phyloP scores from a whole-genome alignment of 495 filamentous ascomycete genomes.

The Talaromyces stipitatus region DNA sequence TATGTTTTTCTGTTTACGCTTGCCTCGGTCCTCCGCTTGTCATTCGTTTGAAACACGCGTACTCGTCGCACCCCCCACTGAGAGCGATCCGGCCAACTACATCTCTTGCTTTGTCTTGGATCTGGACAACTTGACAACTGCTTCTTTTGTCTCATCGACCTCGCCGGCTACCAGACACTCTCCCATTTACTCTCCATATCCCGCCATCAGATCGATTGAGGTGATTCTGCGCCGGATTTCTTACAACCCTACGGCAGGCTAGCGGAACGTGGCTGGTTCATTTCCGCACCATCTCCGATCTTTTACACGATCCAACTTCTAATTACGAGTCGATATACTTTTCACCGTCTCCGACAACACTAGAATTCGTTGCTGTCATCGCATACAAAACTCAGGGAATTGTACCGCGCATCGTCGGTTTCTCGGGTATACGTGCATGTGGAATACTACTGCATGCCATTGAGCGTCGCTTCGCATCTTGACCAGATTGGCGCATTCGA shows the following conservation, averaged over 20 bases:
- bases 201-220: neutral
- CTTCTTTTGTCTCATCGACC: neutral
- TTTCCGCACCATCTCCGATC: conserved; percentile 2
- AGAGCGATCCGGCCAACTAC: neutral
- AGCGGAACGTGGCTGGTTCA: conserved; percentile 7
- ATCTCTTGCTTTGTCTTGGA: neutral
- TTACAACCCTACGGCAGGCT: neutral
- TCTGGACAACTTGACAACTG: neutral
- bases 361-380: neutral
- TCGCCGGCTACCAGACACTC: neutral
- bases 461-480: neutral
- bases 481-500: conserved; percentile 30
- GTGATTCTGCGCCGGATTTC: neutral
- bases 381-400: neutral
- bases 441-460: neutral
- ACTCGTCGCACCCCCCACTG: neutral
- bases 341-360: neutral
- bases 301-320: neutral
- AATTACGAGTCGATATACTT: neutral
- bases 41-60: conserved; percentile 8
- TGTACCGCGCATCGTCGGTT: neutral
- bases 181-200: neutral
- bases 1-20: neutral
- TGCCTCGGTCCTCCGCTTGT: neutral
- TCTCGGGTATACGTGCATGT: neutral